These are phyloP conservation scores for Cladophialophora exuberans DNA, from an alignment of 2,329 filamentous ascomycete species.

Conservation along the genomic window DNA sequence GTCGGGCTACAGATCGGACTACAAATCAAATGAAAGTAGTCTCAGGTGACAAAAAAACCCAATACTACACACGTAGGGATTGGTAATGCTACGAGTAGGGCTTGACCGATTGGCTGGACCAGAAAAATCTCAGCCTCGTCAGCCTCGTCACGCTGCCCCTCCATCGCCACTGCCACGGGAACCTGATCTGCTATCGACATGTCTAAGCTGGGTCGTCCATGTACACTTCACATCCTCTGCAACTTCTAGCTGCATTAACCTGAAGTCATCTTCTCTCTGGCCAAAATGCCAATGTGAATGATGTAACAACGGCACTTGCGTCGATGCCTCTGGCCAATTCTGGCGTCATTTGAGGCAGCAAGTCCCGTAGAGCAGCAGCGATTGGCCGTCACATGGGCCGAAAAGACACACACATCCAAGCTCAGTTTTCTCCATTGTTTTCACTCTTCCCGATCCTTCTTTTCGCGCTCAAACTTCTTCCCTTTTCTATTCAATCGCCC, in stretches of 20 bases:
- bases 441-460: not conserved
- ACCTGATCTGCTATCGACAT: too few relatives aligned
- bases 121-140: not conserved
- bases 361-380: not conserved
- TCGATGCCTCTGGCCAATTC: not conserved
- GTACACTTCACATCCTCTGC: too few relatives aligned
- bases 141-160: conserved; percentile 3
- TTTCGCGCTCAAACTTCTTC: not conserved
- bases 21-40: too few relatives aligned
- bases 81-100: conserved; percentile 1
- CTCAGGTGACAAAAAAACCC: too few relatives aligned
- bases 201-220: too few relatives aligned
- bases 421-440: conserved; percentile 6
- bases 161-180: too few relatives aligned
- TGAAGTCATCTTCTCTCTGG: too few relatives aligned
- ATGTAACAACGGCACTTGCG: not conserved
- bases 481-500: not conserved
- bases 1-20: not conserved
- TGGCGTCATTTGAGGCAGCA: conserved; percentile 10
- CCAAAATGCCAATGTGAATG: too few relatives aligned
- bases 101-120: not conserved
- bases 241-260: too few relatives aligned
- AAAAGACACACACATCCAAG: not conserved
- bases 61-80: too few relatives aligned
- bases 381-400: conserved; percentile 1